Base-by-base conservation (phyloP, 192 early-diverging fungal species). In the Coemansia sp. region DNA sequence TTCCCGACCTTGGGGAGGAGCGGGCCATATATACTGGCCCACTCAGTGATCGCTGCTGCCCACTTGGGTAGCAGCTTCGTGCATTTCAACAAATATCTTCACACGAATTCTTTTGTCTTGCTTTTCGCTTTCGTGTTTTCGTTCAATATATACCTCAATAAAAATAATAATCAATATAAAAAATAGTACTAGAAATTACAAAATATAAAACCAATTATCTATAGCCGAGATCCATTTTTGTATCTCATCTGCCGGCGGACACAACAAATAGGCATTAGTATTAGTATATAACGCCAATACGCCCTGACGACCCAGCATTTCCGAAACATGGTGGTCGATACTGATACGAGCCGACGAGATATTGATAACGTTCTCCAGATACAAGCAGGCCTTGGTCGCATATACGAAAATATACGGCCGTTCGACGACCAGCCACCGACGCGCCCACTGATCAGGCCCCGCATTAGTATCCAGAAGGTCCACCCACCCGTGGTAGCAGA, bases 381-480 rank as follows among this genome's bases (percentile, higher is more conserved):
- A 87, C 7, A 66, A 70, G 66, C 93, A 91, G 2, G 76, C 78
- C 19, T 84, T 67, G 63, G 85, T 88, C 27, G 75, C 78, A 80
- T 90, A 94, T 29, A 94, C 86, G 68, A 92, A 93, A 36, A 96
- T 70, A 69, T 92, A 93, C 12, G 95, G 95, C 36, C 89, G 86
- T 60, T 76, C 73, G 0, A 87, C 67, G 37, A 94, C 92, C 80
- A 92, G 89, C 90, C 91, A 94, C 6, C 89, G 82, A 50, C 88
- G 87, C 1, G 85, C 76, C 95, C 95, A 96, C 17, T 72, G 69
- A 55, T 91, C 76, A 29, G 73, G 61, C 1, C 42, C 63, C 14
- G 59, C 32, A 55, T 73, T 82, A 2, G 76, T 78, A 27, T 75
- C 76, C 51, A 76, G 48, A 3, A 76, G 37, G 14, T 80, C 74